Conservation (phyloP, 1,139 yeast species). For the Magnusiomyces tetraspermus region DNA sequence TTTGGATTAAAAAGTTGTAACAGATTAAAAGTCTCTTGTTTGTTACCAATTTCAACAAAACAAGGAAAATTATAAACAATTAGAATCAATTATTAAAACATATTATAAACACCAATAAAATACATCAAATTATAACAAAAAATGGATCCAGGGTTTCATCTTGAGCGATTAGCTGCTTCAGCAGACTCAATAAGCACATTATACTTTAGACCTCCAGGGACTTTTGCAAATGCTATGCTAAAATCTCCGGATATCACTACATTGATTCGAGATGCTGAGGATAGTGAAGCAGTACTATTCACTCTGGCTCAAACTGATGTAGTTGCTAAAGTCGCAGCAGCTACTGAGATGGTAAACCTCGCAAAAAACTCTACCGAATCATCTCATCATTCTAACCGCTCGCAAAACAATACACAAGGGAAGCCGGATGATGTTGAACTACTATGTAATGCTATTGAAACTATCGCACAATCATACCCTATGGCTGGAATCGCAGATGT, state of each 20-base stretch:
- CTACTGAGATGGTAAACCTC: not conserved
- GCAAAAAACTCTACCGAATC: not conserved
- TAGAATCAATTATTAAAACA: no score
- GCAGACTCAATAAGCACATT: constrained; percentile 31
- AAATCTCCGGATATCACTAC: constrained; percentile 47
- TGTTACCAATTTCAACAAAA: no score
- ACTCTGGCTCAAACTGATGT: not conserved
- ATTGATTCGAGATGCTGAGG: constrained; percentile 52
- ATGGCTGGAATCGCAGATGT: constrained; percentile 26
- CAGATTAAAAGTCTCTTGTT: no score
- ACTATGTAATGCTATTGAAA: constrained; percentile 12
- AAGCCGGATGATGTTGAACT: constrained; percentile 13
- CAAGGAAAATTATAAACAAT: no score
- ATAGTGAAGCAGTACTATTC: constrained; percentile 37
- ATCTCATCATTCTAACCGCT: not conserved
- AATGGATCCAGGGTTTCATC: constrained; percentile 20
- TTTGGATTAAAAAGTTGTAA: no score
- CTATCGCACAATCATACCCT: constrained; percentile 15
- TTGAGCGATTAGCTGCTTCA: constrained; percentile 22
- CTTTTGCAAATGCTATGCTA: constrained; percentile 56
- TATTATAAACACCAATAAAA: no score
- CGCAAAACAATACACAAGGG: not conserved
- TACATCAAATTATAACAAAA: no score
- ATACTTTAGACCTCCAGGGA: constrained; percentile 46
- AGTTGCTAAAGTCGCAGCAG: not conserved